Conservation (phyloP, 2,329 filamentous ascomycete genomes). For the Davidsoniella virescens region DNA sequence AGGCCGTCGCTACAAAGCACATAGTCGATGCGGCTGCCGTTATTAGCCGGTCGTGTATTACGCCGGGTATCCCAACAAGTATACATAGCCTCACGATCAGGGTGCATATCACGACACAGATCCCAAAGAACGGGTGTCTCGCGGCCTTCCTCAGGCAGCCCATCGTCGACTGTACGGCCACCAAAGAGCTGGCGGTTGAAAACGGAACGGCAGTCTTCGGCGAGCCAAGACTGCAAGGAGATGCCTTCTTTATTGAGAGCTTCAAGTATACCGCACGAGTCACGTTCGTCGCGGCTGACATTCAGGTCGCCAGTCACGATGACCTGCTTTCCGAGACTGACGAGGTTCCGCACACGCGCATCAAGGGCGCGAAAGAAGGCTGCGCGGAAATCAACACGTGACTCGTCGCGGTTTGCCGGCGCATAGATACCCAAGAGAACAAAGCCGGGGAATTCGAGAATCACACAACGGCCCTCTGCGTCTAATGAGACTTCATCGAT, state of each 20-base stretch:
- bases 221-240: conserved; percentile 55
- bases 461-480: conserved; percentile 77
- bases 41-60: conserved; percentile 91
- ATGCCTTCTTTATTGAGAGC: conserved; percentile 53
- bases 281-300: conserved; percentile 50
- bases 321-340: conserved; percentile 66
- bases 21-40: conserved; percentile 85
- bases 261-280: conserved; percentile 61
- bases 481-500: conserved; percentile 58
- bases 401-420: conserved; percentile 75
- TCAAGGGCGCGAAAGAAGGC: conserved; percentile 70
- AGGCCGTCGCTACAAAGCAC: conserved; percentile 68
- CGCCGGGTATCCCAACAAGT: conserved; percentile 94
- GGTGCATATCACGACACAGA: conserved; percentile 67
- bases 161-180: conserved; percentile 29
- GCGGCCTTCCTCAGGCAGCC: conserved; percentile 52
- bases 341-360: conserved; percentile 67
- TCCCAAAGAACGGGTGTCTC: conserved; percentile 66
- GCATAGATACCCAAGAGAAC: conserved; percentile 86
- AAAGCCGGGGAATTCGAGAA: conserved; percentile 88
- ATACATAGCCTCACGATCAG: conserved; percentile 73
- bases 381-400: conserved; percentile 64
- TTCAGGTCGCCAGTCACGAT: conserved; percentile 82
- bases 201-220: conserved; percentile 53
- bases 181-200: conserved; percentile 75